Conservation (phyloP, 1,139 yeast species). For the Wickerhamiella pararugosa region DNA sequence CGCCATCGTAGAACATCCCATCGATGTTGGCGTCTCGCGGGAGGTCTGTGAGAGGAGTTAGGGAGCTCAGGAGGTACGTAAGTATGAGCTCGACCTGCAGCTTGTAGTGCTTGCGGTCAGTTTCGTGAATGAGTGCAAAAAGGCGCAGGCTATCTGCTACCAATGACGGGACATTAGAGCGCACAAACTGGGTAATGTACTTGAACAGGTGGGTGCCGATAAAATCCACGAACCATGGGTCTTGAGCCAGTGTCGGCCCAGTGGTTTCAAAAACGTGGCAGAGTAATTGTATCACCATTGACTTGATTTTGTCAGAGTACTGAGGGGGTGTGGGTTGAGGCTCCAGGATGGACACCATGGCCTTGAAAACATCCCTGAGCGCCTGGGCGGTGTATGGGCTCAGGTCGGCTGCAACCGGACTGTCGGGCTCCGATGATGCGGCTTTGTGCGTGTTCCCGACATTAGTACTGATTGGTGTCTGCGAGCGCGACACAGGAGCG, state of each 20-base stretch:
- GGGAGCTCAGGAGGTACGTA: slow-evolving; percentile 27
- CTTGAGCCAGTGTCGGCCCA: slow-evolving; percentile 51
- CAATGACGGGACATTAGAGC: slow-evolving; percentile 51
- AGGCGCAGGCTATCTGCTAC: slow-evolving; percentile 64
- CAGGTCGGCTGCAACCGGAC: background rate
- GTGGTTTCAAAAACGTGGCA: slow-evolving; percentile 72
- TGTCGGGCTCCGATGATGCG: background rate
- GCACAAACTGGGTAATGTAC: slow-evolving; percentile 64
- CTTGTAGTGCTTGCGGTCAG: slow-evolving; percentile 24
- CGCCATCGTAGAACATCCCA: slow-evolving; percentile 28
- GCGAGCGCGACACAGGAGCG: background rate
- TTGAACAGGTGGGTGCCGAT: slow-evolving; percentile 72
- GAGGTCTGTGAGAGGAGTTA: slow-evolving; percentile 26
- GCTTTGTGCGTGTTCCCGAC: too few relatives aligned
- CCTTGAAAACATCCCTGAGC: slow-evolving; percentile 53
- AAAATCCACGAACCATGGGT: slow-evolving; percentile 50
- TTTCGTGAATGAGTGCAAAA: slow-evolving; percentile 41
- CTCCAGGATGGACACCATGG: slow-evolving; percentile 68
- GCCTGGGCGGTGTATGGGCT: slow-evolving; percentile 52
- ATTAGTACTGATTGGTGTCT: too few relatives aligned
- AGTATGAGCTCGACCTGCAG: slow-evolving; percentile 30
- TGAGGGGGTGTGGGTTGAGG: slow-evolving; percentile 62
- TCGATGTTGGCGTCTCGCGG: slow-evolving; percentile 28
- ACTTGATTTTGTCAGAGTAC: slow-evolving; percentile 76
- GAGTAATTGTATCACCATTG: slow-evolving; percentile 64